phyloP scores from a whole-genome alignment of 352 stramenopile genomes.

The Globisporangium carolinianum region DNA sequence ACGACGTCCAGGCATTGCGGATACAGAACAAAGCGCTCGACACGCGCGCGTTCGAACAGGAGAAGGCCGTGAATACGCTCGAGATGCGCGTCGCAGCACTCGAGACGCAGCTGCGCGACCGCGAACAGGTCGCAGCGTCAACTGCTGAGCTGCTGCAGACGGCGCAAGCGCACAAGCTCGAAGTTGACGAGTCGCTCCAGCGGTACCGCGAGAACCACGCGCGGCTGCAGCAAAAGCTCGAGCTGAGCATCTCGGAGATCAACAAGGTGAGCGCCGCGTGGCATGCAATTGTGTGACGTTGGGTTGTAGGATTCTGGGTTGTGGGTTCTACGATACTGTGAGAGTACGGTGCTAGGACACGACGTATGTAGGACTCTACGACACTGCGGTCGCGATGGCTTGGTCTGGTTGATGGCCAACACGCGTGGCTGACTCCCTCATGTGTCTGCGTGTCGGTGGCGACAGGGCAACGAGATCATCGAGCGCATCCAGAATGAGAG shows the following conservation, averaged over 20 bases:
- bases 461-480: conserved; percentile 86
- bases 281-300: too few relatives aligned
- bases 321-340: too few relatives aligned
- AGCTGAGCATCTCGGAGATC: conserved; percentile 87
- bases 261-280: conserved; percentile 59
- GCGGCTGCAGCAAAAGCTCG: conserved; percentile 81
- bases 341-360: too few relatives aligned
- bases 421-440: too few relatives aligned
- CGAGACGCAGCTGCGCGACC: conserved; percentile 71
- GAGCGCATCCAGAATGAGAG: conserved; percentile 85
- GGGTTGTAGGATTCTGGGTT: too few relatives aligned
- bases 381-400: too few relatives aligned
- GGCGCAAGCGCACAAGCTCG: conserved; percentile 64
- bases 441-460: background rate
- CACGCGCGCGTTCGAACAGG: conserved; percentile 69
- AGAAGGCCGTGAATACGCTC: conserved; percentile 77
- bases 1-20: conserved; percentile 51
- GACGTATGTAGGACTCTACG: too few relatives aligned
- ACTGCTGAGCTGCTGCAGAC: conserved; percentile 63
- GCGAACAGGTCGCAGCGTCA: conserved; percentile 68
- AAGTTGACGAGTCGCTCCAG: conserved; percentile 81
- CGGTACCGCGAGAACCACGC: conserved; percentile 85
- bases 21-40: conserved; percentile 78
- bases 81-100: conserved; percentile 63
- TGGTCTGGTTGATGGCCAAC: too few relatives aligned